Evolutionary conservation across 495 filamentous ascomycete species (phyloP), one percentile per base, ranked within the genome.

Genomic region (Glarea lozoyensis): DNA sequence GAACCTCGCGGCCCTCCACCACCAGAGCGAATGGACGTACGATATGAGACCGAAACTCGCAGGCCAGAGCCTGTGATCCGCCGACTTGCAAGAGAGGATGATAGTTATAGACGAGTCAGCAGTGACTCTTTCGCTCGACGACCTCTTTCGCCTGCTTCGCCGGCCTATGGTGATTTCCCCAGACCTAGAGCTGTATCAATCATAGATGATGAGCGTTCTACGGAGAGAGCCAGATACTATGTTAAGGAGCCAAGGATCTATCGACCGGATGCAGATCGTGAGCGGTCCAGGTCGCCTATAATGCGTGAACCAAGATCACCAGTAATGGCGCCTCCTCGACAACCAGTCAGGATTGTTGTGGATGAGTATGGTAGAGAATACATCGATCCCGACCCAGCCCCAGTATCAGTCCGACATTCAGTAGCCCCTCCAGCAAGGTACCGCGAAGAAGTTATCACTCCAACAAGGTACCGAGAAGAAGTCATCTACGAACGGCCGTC

Each of bases 321-420:
- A 20, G 60, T 67, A 9, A 71, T 79, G 55, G 70, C 73, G 22
- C 76, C 82, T 20, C 68, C 73, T 19, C 69, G 69, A 18, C 70
- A 75, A n/a, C 48, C 64, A 24, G 17, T 50, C 7, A 73, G 82
- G 37, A 76, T 86, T 43, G 61, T 86, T 33, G 62, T 88, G 35
- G 83, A 87, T 56, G 72, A 81, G 41, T 76, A 73, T 60, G 84
- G 84, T 17, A 78, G 78, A 43, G 70, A 84, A 53, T 89, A 80
- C 51, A 62, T 81, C 36, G 82, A 70, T 23, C 60, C 78, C 5
- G 55, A 72, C 15, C 60, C 73, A 16, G 58, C 54, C 15, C 45
- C 64, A 10, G 55, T 62, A 11, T n/a, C n/a, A n/a, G 37, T 64
- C 20, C 56, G 68, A 19, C 61, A 68, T 19, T 69, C 68, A 2